Evolutionary conservation across 345 rosid genomes (phyloP), one percentile per base, ranked within the genome.

Genomic region (Chamaenerion angustifolium): DNA sequence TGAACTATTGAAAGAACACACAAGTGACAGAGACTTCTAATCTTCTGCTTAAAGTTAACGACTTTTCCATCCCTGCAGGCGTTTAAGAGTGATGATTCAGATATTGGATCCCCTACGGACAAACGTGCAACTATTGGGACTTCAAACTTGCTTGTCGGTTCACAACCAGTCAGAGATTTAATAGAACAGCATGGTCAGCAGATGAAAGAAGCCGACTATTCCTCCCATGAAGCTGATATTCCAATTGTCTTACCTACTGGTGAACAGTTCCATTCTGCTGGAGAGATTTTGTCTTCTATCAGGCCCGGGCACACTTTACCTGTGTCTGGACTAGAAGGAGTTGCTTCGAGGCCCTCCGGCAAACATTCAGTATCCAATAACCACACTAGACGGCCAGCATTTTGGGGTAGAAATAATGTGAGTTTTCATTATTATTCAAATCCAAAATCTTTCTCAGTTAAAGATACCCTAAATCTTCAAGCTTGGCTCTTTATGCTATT

Each of bases 331-430:
- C 63, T 74, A 58, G 95, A 87, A 48, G 75, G 77, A 18, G 70
- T 80, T 54, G 62, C 64, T 52, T 92, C 76, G 61, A 87, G 78
- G 78, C 41, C 83, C 3, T 57, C 57, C 43, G 70, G 73, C 73
- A 86, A 82, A 70, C 61, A 63, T 59, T 63, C 83, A 11, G 73
- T 77, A 54, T 77, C 97, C 56, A 79, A 71, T 61, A 56, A 46
- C 63, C 74, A 65, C 48, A 47, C 80, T 21, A 87, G 78, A 75
- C 76, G 86, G 17, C 57, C 93, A 64, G 62, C 89, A 45, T 82
- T 92, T 63, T 87, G 98, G 98, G 88, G 95, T 67, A 83, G 96
- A 75, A 86, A 79, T 66, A 68, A 64, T 68, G 98, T 92, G 68
- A 71, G 96, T 75, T 56, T 45, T 41, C 37, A 31, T 1, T 31